phyloP scores from a whole-genome alignment of 1,139 yeast species.

The Protomyces arabidopsidicola region DNA sequence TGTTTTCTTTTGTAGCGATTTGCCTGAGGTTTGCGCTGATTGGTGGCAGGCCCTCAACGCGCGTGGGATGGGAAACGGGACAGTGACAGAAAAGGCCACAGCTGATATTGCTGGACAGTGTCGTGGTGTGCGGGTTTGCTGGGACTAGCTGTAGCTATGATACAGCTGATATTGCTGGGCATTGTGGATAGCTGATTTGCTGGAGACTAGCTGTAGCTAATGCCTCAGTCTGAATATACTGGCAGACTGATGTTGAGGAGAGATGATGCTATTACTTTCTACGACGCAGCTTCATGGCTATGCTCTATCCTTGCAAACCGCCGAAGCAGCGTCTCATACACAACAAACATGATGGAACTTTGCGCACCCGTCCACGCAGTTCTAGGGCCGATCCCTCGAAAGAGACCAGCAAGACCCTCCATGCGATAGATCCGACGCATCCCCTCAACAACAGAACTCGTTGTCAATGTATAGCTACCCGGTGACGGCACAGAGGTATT shows the following conservation, averaged over 20 bases:
- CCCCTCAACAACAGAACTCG: slow-evolving; percentile 47
- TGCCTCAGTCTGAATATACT: neutral
- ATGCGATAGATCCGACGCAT: slow-evolving; percentile 59
- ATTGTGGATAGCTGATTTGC: no score
- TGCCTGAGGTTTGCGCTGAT: no score
- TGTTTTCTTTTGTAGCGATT: no score
- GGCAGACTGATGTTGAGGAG: neutral
- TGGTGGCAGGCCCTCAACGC: no score
- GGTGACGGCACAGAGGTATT: slow-evolving; percentile 35
- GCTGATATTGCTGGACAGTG: no score
- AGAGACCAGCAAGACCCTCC: slow-evolving; percentile 76
- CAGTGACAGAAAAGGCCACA: no score
- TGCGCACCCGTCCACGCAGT: slow-evolving; percentile 95
- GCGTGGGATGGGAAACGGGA: no score
- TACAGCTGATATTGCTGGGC: no score
- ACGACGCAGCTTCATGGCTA: no score
- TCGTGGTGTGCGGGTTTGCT: no score
- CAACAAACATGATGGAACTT: slow-evolving; percentile 85
- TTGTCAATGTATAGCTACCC: slow-evolving; percentile 31
- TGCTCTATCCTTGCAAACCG: slow-evolving; percentile 30
- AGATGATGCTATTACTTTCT: neutral
- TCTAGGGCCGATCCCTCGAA: slow-evolving; percentile 94
- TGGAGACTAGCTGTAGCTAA: no score
- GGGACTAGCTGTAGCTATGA: no score
- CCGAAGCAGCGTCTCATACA: slow-evolving; percentile 54